These are phyloP conservation scores for Amanita exitialis DNA, from an alignment of 768 basidiomycete species.

Conservation along the genomic window DNA sequence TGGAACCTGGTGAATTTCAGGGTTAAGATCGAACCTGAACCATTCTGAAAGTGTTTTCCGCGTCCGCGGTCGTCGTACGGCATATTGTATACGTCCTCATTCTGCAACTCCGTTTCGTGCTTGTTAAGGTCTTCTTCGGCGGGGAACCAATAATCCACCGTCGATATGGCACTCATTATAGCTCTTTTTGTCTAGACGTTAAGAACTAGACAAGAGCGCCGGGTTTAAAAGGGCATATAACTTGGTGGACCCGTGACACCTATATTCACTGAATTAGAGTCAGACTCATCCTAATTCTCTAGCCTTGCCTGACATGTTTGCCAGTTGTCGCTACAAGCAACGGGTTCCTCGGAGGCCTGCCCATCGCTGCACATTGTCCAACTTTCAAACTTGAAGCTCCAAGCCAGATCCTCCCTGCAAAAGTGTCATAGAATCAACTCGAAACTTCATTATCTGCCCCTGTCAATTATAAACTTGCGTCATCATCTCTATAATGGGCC, in stretches of 20 bases:
- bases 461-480: not conserved
- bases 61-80: slow-evolving; percentile 1
- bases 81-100: not conserved
- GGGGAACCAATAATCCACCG: not conserved
- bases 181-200: not conserved
- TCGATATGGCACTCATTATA: not conserved
- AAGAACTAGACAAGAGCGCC: not conserved
- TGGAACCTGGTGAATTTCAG: not conserved
- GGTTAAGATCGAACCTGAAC: not conserved
- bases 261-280: not conserved
- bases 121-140: not conserved
- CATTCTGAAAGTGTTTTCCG: not conserved
- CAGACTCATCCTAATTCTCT: not conserved
- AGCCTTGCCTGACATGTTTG: not conserved
- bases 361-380: not conserved
- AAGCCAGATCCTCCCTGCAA: not conserved
- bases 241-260: not conserved
- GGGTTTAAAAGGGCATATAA: not conserved
- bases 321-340: not conserved
- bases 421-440: not conserved
- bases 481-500: not conserved
- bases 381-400: not conserved
- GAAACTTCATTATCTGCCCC: not conserved
- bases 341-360: not conserved
- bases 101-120: not conserved